Percentiles rank a stretch among this genome's conserved stretches.
These are phyloP conservation scores for Pyrenula aspistea DNA, from an alignment of 495 filamentous ascomycete genomes.

Conservation along the genomic window DNA sequence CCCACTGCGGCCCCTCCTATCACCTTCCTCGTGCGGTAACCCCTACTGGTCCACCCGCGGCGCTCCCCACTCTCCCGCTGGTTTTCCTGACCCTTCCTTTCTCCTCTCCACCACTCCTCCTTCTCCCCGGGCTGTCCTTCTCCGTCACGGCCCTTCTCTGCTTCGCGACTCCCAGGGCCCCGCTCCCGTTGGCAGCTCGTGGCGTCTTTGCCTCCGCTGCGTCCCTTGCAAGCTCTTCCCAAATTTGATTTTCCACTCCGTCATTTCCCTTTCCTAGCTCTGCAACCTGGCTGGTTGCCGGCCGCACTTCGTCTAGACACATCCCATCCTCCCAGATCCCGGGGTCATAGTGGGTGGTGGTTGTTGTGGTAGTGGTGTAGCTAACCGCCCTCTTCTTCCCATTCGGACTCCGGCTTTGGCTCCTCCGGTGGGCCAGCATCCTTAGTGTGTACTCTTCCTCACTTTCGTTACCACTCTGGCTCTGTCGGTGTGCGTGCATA, in stretches of 20 bases:
- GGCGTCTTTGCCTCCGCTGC: background rate
- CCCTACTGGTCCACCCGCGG: background rate
- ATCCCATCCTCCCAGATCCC: background rate
- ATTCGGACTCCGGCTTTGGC: background rate
- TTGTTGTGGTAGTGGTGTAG: background rate
- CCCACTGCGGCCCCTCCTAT: too few species aligned
- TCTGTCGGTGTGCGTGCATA: slow-evolving; percentile 19
- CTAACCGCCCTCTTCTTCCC: background rate
- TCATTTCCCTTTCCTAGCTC: background rate
- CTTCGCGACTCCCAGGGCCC: background rate
- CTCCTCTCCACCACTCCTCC: background rate
- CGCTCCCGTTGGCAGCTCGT: background rate
- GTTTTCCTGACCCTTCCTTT: background rate
- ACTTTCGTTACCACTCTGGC: slow-evolving; percentile 47
- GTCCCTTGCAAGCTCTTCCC: background rate
- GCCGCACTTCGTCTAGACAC: background rate
- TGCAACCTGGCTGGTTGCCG: background rate
- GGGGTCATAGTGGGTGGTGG: background rate
- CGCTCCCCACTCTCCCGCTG: background rate
- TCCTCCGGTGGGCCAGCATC: slow-evolving; percentile 34
- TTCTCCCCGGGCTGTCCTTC: background rate
- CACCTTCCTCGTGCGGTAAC: too few species aligned
- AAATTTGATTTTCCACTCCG: background rate
- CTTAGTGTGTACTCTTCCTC: slow-evolving; percentile 70
- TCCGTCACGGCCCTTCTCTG: background rate